These are phyloP conservation scores for Sporothrix protearum DNA, from an alignment of 2,329 filamentous ascomycete species.

Conservation along the genomic window DNA sequence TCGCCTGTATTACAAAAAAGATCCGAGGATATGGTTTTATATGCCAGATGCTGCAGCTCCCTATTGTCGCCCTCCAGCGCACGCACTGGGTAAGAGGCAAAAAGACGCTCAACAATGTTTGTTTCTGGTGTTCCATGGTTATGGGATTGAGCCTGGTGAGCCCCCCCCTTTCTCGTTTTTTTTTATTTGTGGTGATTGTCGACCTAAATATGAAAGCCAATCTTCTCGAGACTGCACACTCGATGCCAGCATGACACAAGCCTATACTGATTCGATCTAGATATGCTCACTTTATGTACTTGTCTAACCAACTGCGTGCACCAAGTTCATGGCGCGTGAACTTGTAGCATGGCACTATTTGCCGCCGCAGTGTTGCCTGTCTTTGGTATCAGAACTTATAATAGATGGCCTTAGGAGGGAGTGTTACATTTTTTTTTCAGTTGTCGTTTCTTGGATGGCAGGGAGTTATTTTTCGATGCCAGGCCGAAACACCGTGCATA, in stretches of 20 bases:
- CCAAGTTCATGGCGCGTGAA: background rate
- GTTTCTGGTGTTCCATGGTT: slow-evolving; percentile 92
- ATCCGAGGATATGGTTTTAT: slow-evolving; percentile 89
- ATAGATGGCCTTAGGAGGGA: no score
- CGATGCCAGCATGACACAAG: background rate
- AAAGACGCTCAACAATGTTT: slow-evolving; percentile 79
- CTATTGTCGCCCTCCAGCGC: slow-evolving; percentile 87
- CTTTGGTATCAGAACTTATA: no score
- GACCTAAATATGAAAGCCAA: no score
- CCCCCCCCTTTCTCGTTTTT: slow-evolving; percentile 23
- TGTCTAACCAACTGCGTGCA: slow-evolving; percentile 34
- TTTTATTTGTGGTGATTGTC: no score
- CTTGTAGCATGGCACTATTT: background rate
- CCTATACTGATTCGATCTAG: slow-evolving; percentile 32
- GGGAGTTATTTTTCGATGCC: no score
- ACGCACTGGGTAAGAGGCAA: slow-evolving; percentile 70
- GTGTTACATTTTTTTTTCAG: no score
- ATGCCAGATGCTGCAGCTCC: slow-evolving; percentile 94
- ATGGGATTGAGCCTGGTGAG: slow-evolving; percentile 75
- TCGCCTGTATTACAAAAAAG: slow-evolving; percentile 98
- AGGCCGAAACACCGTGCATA: no score
- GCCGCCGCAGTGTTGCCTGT: background rate
- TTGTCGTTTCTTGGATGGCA: no score
- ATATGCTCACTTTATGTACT: slow-evolving; percentile 55
- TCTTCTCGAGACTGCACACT: no score